A percentile compares a stretch with the other conserved stretches of the same genome.
Conservation (phyloP, 2,329 filamentous ascomycete species). For the Fusarium euwallaceae region DNA sequence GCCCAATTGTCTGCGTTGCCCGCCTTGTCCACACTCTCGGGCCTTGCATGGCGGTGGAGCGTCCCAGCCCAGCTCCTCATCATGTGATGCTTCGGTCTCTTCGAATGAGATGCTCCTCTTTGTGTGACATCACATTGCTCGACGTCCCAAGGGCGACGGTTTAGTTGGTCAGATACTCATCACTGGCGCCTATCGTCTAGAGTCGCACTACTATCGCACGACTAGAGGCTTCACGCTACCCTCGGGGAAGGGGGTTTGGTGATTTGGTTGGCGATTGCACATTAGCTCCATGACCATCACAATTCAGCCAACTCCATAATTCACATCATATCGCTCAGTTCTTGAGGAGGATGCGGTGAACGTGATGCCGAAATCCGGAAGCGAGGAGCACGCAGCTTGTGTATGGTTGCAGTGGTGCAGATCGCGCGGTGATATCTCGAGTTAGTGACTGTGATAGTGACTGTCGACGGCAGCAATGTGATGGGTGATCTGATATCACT, state of each 20-base stretch:
- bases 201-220: constrained; percentile 39
- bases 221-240: constrained; percentile 33
- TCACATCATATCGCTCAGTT: background rate
- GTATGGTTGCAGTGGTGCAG: background rate
- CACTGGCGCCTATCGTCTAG: constrained; percentile 33
- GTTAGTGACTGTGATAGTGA: constrained; percentile 31
- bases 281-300: constrained; percentile 27
- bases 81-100: constrained; percentile 37
- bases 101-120: constrained; percentile 32
- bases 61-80: constrained; percentile 18
- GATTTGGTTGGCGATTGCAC: constrained; percentile 35
- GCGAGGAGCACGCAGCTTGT: background rate
- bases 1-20: constrained; percentile 38
- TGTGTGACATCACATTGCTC: constrained; percentile 30
- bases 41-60: constrained; percentile 28
- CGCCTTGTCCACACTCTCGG: constrained; percentile 32
- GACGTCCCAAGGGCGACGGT: constrained; percentile 13
- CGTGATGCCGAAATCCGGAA: background rate
- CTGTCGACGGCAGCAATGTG: background rate
- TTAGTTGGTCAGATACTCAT: constrained; percentile 16
- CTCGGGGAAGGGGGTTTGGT: constrained; percentile 13
- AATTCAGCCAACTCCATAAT: constrained; percentile 9
- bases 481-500: background rate
- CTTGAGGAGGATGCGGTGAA: constrained; percentile 23
- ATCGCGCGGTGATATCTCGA: background rate